A percentile compares a stretch with the other conserved stretches of the same genome.
Conservation (phyloP, 805 yeast species). For the Kodamaea laetipori region DNA sequence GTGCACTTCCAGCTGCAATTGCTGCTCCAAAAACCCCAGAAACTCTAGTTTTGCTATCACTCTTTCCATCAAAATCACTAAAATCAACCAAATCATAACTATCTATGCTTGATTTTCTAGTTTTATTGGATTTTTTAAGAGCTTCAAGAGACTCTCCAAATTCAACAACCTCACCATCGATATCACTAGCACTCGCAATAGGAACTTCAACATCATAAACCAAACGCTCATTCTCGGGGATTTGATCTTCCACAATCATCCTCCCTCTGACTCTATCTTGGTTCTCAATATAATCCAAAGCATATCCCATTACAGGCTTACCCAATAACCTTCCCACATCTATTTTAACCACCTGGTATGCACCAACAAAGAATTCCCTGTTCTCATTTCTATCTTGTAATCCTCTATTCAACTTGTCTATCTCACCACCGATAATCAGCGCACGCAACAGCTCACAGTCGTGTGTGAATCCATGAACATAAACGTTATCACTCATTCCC, state of each 20-base stretch:
- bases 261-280: conserved; percentile 66
- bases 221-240: conserved; percentile 46
- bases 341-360: conserved; percentile 50
- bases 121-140: conserved; percentile 2
- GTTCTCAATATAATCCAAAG: conserved; percentile 70
- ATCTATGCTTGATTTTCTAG: conserved; percentile 3
- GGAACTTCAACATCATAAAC: conserved; percentile 46
- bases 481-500: conserved; percentile 9
- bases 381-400: conserved; percentile 70
- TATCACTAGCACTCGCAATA: neutral
- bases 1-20: conserved; percentile 17
- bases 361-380: conserved; percentile 46
- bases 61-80: conserved; percentile 1
- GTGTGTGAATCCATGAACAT: conserved; percentile 37
- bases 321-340: conserved; percentile 49
- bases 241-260: conserved; percentile 55
- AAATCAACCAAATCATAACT: conserved; percentile 1
- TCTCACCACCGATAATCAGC: conserved; percentile 46
- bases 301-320: conserved; percentile 36
- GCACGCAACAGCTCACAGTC: conserved; percentile 37
- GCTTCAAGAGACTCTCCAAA: neutral
- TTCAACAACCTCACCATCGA: conserved; percentile 15
- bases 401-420: conserved; percentile 51
- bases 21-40: conserved; percentile 22
- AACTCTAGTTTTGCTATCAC: conserved; percentile 4